Conservation (phyloP, 768 basidiomycete species). For the Russula sp. region DNA sequence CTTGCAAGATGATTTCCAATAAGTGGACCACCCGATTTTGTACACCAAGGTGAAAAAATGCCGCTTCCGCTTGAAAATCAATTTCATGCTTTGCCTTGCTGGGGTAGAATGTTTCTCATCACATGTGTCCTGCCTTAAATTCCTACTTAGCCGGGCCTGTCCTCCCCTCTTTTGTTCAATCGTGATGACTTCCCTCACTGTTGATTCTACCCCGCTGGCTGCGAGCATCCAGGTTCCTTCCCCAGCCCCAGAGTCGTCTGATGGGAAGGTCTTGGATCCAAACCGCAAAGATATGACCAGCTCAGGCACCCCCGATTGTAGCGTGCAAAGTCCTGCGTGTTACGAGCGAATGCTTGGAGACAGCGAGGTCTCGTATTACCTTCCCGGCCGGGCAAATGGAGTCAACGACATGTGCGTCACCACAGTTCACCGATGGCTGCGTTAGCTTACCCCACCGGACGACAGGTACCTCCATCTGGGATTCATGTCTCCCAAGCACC, state of each 20-base stretch:
- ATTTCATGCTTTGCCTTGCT: not conserved
- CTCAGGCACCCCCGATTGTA: not conserved
- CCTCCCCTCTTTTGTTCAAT: not conserved
- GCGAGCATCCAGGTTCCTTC: slow-evolving; percentile 5
- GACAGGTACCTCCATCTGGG: slow-evolving; percentile 75
- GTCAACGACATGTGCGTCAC: slow-evolving; percentile 78
- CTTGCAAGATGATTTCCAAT: no score
- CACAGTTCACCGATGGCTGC: not conserved
- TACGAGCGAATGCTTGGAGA: slow-evolving; percentile 58
- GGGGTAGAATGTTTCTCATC: not conserved
- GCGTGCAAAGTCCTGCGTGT: not conserved
- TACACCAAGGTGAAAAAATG: not conserved
- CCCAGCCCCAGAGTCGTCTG: slow-evolving; percentile 2
- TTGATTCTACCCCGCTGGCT: not conserved
- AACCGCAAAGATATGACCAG: not conserved
- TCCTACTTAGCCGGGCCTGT: not conserved
- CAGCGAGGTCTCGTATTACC: slow-evolving; percentile 72
- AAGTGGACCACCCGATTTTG: no score
- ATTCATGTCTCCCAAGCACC: slow-evolving; percentile 40
- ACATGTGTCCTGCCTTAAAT: slow-evolving; percentile 4
- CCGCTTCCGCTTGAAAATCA: not conserved
- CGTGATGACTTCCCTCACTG: not conserved
- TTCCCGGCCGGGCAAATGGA: slow-evolving; percentile 68
- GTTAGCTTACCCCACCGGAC: not conserved
- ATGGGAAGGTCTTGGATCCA: not conserved